Percentiles rank a stretch among this genome's conserved stretches.
These are phyloP conservation scores for Coniochaeta prunicola DNA, from an alignment of 2,329 filamentous ascomycete species.

Conservation along the genomic window DNA sequence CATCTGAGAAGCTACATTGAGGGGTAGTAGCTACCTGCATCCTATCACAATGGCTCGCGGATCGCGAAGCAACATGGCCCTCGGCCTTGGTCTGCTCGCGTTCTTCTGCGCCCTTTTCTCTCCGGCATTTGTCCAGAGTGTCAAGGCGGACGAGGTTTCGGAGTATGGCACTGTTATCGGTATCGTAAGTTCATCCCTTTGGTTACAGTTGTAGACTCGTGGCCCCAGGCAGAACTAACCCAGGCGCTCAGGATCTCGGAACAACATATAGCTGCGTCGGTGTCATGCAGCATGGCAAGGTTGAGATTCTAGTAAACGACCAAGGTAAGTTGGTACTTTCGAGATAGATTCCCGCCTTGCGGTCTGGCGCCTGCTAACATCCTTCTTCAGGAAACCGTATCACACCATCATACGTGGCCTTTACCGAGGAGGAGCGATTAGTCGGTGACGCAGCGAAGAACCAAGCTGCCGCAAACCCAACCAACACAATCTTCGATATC, in stretches of 20 bases:
- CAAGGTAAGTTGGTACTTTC: slow-evolving; percentile 38
- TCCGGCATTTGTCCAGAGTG: slow-evolving; percentile 77
- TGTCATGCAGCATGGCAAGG: slow-evolving; percentile 93
- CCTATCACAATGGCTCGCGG: slow-evolving; percentile 16
- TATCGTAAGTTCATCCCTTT: slow-evolving; percentile 53
- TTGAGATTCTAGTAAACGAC: slow-evolving; percentile 93
- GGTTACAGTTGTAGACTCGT: background rate
- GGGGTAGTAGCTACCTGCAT: slow-evolving; percentile 2
- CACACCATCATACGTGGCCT: slow-evolving; percentile 90
- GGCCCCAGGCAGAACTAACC: slow-evolving; percentile 3
- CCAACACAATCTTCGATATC: slow-evolving; percentile 70
- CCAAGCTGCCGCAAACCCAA: slow-evolving; percentile 76
- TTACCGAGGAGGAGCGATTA: slow-evolving; percentile 93
- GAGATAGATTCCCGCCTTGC: background rate
- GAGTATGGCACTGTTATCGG: slow-evolving; percentile 86
- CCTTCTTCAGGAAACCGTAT: slow-evolving; percentile 68
- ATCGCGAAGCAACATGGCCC: slow-evolving; percentile 25
- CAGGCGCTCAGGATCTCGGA: slow-evolving; percentile 59
- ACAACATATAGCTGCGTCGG: slow-evolving; percentile 86
- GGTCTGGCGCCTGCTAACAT: slow-evolving; percentile 5
- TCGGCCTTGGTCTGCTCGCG: slow-evolving; percentile 82
- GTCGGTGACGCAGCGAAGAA: slow-evolving; percentile 98
- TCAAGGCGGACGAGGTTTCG: slow-evolving; percentile 64
- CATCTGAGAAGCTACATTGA: background rate
- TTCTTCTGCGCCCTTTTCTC: slow-evolving; percentile 88